A percentile compares a stretch with the other conserved stretches of the same genome.
Conservation (phyloP, 2,329 filamentous ascomycete species). For the Zymoseptoria ardabiliae region DNA sequence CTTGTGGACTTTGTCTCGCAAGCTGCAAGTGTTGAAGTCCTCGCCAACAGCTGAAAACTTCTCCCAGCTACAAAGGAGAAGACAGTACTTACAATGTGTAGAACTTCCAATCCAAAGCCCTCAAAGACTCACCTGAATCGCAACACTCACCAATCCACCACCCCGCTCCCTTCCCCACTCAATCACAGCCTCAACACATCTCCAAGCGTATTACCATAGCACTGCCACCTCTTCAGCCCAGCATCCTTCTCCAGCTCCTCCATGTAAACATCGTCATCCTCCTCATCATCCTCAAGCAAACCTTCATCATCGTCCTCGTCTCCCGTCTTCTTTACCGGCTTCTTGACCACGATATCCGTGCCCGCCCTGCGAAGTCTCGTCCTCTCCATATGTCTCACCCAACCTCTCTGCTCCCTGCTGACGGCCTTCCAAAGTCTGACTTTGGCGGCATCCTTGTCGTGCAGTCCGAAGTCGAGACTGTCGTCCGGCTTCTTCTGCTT, state of each 20-base stretch:
- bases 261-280: conserved; percentile 3
- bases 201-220: conserved; percentile 14
- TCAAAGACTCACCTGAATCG: neutral
- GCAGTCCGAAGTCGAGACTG: conserved; percentile 2
- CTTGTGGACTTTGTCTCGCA: too few species aligned
- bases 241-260: conserved; percentile 4
- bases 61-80: too few species aligned
- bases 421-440: conserved; percentile 18
- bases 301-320: conserved; percentile 1
- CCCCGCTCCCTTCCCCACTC: neutral
- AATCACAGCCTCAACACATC: conserved; percentile 3
- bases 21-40: too few species aligned
- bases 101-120: neutral
- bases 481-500: conserved; percentile 6
- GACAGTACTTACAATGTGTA: too few species aligned
- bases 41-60: too few species aligned
- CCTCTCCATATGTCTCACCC: conserved; percentile 11
- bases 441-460: conserved; percentile 11
- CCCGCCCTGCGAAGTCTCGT: neutral
- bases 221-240: conserved; percentile 12
- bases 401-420: conserved; percentile 14
- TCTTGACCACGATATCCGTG: neutral
- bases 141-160: too few species aligned
- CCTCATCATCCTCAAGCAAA: conserved; percentile 5
- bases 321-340: neutral